Evolutionary conservation across 805 yeast genomes (phyloP).

Genomic region (Barnettozyma sucrosica): DNA sequence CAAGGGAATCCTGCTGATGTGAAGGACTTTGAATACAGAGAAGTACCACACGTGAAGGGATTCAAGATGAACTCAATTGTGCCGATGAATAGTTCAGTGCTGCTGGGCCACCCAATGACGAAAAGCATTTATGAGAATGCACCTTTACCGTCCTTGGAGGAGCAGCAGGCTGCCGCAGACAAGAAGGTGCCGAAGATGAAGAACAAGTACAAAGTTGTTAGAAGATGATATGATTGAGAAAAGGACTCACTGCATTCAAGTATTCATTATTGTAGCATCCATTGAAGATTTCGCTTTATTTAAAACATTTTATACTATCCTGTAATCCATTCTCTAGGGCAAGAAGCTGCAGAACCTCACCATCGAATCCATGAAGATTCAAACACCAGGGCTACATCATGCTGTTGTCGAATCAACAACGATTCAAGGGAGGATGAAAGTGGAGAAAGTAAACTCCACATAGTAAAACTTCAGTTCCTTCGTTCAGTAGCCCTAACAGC

Average conservation of each 20-base stretch:
- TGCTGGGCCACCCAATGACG: constrained; percentile 81
- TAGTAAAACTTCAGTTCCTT: too few species aligned
- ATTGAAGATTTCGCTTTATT: too few species aligned
- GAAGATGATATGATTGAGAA: constrained; percentile 36
- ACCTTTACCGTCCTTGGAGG: constrained; percentile 26
- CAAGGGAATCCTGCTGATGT: constrained; percentile 65
- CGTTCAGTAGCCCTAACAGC: too few species aligned
- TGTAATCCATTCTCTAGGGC: too few species aligned
- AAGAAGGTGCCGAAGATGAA: constrained; percentile 40
- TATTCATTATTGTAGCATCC: not conserved
- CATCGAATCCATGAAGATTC: too few species aligned
- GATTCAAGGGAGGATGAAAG: too few species aligned
- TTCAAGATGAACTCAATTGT: constrained; percentile 80
- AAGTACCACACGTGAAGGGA: constrained; percentile 77
- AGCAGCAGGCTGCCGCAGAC: constrained; percentile 27
- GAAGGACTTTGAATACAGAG: constrained; percentile 46
- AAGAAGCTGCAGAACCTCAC: too few species aligned
- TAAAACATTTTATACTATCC: too few species aligned
- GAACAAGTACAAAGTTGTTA: constrained; percentile 55
- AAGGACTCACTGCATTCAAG: not conserved
- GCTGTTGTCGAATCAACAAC: too few species aligned
- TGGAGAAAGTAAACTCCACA: too few species aligned
- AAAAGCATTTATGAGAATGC: constrained; percentile 56
- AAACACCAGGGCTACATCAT: too few species aligned
- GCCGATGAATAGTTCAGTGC: constrained; percentile 78